Percentiles rank a stretch among this genome's conserved stretches.
Conservation (phyloP, 129 eudicot genomes). For the Scalesia atractyloides region DNA sequence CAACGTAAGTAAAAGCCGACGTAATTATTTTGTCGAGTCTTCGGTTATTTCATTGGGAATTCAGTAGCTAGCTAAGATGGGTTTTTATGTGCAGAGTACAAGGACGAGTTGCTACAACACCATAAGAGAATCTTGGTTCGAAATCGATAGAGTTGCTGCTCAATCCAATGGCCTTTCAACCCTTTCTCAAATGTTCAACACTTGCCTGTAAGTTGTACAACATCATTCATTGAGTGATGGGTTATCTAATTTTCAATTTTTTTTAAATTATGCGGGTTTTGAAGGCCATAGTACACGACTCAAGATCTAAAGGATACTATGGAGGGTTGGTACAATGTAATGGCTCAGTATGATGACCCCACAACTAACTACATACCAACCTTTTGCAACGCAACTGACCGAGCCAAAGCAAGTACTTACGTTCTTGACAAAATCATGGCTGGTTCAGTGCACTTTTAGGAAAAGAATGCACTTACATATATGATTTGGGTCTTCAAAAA, state of each 20-base stretch:
- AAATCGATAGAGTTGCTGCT: slow-evolving; percentile 41
- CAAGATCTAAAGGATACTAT: slow-evolving; percentile 23
- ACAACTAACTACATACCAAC: background rate
- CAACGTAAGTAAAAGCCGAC: slow-evolving; percentile 18
- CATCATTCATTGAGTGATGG: too few species aligned
- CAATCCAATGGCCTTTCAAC: slow-evolving; percentile 34
- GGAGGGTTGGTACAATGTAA: background rate
- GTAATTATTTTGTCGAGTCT: background rate
- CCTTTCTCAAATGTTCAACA: slow-evolving; percentile 40
- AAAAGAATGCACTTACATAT: background rate
- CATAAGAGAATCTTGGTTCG: slow-evolving; percentile 47
- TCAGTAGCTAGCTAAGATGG: too few species aligned
- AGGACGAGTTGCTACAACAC: slow-evolving; percentile 44
- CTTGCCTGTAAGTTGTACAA: slow-evolving; percentile 38
- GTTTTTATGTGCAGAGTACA: background rate
- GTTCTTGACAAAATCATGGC: slow-evolving; percentile 33
- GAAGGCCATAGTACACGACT: slow-evolving; percentile 33
- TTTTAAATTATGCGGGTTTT: background rate
- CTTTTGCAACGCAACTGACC: slow-evolving; percentile 37
- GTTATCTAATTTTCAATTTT: background rate
- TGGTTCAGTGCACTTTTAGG: slow-evolving; percentile 18
- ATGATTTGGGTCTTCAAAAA: background rate
- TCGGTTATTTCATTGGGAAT: too few species aligned
- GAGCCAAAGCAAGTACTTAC: slow-evolving; percentile 13
- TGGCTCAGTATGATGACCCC: slow-evolving; percentile 43